These are phyloP conservation scores for Dactylella cylindrospora DNA, from an alignment of 2,329 filamentous ascomycete species.

Conservation along the genomic window DNA sequence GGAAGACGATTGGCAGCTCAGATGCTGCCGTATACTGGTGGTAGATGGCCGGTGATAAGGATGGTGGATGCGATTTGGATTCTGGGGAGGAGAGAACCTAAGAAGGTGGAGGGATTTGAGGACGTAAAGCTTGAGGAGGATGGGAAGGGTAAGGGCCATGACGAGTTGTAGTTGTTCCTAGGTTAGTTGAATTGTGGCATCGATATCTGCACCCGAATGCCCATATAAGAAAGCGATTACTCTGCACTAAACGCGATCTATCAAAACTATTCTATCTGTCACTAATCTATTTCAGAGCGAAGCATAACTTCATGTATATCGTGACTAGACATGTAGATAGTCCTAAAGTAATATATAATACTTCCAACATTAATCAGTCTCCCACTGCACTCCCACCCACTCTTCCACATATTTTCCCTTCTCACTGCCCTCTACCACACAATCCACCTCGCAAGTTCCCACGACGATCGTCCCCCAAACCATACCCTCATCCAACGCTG, in stretches of 20 bases:
- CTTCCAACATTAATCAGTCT: constrained; percentile 55
- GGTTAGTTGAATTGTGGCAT: neutral
- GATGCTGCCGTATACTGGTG: constrained; percentile 5
- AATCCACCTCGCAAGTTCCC: constrained; percentile 79
- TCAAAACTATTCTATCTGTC: too few species aligned
- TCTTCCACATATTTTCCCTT: constrained; percentile 84
- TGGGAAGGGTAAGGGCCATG: constrained; percentile 8
- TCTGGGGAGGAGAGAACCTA: constrained; percentile 18
- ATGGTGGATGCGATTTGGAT: constrained; percentile 33
- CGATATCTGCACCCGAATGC: too few species aligned
- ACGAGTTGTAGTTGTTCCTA: constrained; percentile 16
- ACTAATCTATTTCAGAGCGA: too few species aligned
- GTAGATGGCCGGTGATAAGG: constrained; percentile 31
- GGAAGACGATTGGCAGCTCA: constrained; percentile 6
- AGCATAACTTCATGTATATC: too few species aligned
- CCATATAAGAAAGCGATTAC: too few species aligned
- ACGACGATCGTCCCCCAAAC: constrained; percentile 95
- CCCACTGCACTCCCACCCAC: constrained; percentile 98
- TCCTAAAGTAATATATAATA: too few species aligned
- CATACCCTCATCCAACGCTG: constrained; percentile 74
- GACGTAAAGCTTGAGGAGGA: constrained; percentile 18
- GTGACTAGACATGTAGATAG: too few species aligned
- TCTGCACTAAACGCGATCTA: too few species aligned
- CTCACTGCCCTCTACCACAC: constrained; percentile 62
- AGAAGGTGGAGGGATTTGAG: constrained; percentile 29